Evolutionary conservation across 2,329 filamentous ascomycete genomes (phyloP).

Genomic region (Phialophora expanda): DNA sequence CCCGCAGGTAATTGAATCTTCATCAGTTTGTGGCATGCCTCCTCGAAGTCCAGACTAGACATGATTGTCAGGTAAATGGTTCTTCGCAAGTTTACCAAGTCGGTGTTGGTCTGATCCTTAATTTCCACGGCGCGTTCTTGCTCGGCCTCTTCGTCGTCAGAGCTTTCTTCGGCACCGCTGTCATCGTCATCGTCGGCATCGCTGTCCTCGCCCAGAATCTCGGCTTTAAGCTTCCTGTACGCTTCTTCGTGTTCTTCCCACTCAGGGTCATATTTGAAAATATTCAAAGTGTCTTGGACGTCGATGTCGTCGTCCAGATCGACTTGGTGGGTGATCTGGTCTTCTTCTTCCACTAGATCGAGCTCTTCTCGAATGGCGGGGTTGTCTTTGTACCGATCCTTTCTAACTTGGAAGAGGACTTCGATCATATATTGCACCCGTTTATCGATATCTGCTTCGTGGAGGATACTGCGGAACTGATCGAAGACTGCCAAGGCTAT

Average conservation of each 20-base stretch:
- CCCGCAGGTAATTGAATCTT: conserved; percentile 86
- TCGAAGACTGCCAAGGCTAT: conserved; percentile 93
- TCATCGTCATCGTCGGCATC: conserved; percentile 73
- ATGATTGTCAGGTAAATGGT: conserved; percentile 98
- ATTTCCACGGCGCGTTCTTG: conserved; percentile 88
- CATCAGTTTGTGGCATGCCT: conserved; percentile 96
- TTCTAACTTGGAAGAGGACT: conserved; percentile 93
- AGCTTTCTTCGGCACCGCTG: conserved; percentile 61
- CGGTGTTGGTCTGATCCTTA: conserved; percentile 96
- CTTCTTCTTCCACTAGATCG: conserved; percentile 94
- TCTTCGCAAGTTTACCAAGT: conserved; percentile 88
- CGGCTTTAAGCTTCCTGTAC: conserved; percentile 87
- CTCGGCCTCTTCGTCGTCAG: conserved; percentile 71
- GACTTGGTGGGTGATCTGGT: conserved; percentile 90
- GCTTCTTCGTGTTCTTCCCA: conserved; percentile 91
- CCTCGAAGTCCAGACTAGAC: conserved; percentile 94
- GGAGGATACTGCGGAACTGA: conserved; percentile 90
- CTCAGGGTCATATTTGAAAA: conserved; percentile 91
- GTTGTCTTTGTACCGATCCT: conserved; percentile 96
- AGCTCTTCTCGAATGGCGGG: conserved; percentile 88
- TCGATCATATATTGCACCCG: conserved; percentile 99
- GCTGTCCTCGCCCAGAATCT: conserved; percentile 92
- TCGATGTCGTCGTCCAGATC: conserved; percentile 83
- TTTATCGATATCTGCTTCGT: conserved; percentile 97
- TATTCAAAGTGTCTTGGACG: conserved; percentile 84